Evolutionary conservation across 805 yeast genomes (phyloP).

Genomic region (Metschnikowia lachancei): DNA sequence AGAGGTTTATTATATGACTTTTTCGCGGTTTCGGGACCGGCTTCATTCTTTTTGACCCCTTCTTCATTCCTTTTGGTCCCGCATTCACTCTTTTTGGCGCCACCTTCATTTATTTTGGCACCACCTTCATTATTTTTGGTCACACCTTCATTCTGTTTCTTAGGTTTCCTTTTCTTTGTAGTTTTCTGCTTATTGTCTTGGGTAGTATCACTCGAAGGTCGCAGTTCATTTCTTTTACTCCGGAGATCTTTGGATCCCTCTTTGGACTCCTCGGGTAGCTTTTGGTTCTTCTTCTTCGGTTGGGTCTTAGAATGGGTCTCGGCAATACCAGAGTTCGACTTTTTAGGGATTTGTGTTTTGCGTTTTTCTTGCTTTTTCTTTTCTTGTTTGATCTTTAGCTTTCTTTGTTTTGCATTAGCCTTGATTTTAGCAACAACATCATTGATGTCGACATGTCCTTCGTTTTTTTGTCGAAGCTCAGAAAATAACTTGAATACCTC

Average conservation of each 20-base stretch:
- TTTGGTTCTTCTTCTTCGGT: background rate
- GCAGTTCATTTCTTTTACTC: background rate
- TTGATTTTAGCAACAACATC: constrained; percentile 1
- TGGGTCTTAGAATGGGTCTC: background rate
- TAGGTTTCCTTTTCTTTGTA: background rate
- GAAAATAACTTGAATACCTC: constrained; percentile 8
- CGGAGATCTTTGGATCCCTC: background rate
- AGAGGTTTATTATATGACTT: constrained; percentile 1
- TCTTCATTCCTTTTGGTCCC: too few relatives aligned
- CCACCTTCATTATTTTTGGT: too few relatives aligned
- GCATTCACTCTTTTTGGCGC: too few relatives aligned
- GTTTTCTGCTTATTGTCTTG: constrained; percentile 8
- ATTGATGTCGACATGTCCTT: constrained; percentile 5
- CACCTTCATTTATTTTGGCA: too few relatives aligned
- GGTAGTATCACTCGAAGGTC: background rate
- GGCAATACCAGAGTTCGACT: background rate
- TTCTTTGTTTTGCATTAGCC: background rate
- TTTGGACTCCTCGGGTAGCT: background rate
- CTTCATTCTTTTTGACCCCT: too few relatives aligned
- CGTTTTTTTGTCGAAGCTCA: constrained; percentile 5
- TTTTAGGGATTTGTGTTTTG: background rate
- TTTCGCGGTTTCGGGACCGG: background rate
- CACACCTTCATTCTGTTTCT: background rate
- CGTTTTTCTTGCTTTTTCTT: background rate
- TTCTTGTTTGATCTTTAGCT: background rate